Evolutionary conservation across 1,284 basidiomycete species (phyloP).

Genomic region (Wolfiporia cocos): DNA sequence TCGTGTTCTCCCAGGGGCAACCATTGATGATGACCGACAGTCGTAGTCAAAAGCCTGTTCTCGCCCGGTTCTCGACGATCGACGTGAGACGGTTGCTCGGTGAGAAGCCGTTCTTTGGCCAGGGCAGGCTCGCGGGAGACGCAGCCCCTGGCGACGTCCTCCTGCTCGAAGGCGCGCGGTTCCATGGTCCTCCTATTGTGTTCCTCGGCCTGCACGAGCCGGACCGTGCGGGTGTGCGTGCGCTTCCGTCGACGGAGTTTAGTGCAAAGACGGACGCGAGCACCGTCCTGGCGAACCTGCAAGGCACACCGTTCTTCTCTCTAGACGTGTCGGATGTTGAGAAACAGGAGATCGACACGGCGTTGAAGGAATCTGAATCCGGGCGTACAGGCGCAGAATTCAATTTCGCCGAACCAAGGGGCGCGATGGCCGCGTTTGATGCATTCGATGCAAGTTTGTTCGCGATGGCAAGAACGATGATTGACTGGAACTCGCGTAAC

Average conservation of each 20-base stretch:
- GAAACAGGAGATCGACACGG: slow-evolving; percentile 36
- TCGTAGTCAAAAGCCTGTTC: slow-evolving; percentile 20
- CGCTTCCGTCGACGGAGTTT: slow-evolving; percentile 60
- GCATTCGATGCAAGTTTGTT: slow-evolving; percentile 65
- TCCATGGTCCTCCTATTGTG: slow-evolving; percentile 50
- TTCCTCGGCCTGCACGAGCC: slow-evolving; percentile 80
- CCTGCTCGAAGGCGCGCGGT: slow-evolving; percentile 56
- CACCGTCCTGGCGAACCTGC: slow-evolving; percentile 49
- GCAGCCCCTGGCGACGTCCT: slow-evolving; percentile 33
- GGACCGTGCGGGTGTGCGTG: slow-evolving; percentile 28
- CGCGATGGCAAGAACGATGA: slow-evolving; percentile 70
- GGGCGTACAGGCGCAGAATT: slow-evolving; percentile 34
- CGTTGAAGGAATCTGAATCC: slow-evolving; percentile 35
- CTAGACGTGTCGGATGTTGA: slow-evolving; percentile 61
- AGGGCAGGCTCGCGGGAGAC: slow-evolving; percentile 51
- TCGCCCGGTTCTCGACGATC: slow-evolving; percentile 49
- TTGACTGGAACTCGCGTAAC: slow-evolving; percentile 88
- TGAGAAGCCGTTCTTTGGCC: slow-evolving; percentile 54
- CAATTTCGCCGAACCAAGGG: slow-evolving; percentile 66
- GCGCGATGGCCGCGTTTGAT: slow-evolving; percentile 49
- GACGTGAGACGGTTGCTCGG: slow-evolving; percentile 45
- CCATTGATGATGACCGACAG: slow-evolving; percentile 43
- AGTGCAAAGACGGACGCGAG: slow-evolving; percentile 29
- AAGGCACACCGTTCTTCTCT: slow-evolving; percentile 76
- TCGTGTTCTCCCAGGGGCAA: slow-evolving; percentile 64